Evolutionary conservation across 2,329 filamentous ascomycete species (phyloP), one percentile per base, ranked within the genome.

Genomic region (Apiospora koreana): DNA sequence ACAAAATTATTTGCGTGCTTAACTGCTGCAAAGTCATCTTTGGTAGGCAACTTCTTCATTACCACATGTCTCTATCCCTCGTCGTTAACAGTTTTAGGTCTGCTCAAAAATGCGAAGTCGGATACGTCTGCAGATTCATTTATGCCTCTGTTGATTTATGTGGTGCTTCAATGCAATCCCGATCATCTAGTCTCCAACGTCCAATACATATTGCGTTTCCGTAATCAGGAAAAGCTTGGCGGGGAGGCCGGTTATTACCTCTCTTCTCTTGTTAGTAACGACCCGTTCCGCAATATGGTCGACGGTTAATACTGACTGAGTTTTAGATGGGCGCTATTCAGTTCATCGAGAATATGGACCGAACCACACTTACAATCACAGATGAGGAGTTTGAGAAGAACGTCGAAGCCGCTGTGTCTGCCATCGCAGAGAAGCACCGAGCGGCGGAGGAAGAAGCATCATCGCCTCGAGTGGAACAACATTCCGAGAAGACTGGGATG

Each of bases 11-110:
- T 67, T 99, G 96, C 80, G 94, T 98, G 64, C 84, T 99, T 69
- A 99, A 99, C 82, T 98, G 95, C 83, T 99, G 96, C 88, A 99
- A 99, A 82, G 97, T 99, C 73, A 98, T 99, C 73, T 98, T 99
- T 81, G 96, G 93, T 94, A 81, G 75, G 87, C 76, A 25, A 4
- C 10, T 38, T 9, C 54, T n/a, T n/a, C 28, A 8, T n/a, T n/a
- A n/a, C 31, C 18, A 38, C 31, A 14, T 10, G 21, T 9, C 35
- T 8, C 10, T 10, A 38, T 23, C 21, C 21, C 31, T 6, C 12
- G 12, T 66, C 7, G 25, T 68, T 68, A n/a, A 72, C 72, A 66
- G 68, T 67, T 38, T 6, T 69, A 93, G 92, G 95, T 23, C 89
- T 97, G 66, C 85, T 99, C 68, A 95, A 95, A 74, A 97, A 98